Evolutionary conservation across 2,329 filamentous ascomycete species (phyloP).

Genomic region (Pseudogymnoascus destructans): DNA sequence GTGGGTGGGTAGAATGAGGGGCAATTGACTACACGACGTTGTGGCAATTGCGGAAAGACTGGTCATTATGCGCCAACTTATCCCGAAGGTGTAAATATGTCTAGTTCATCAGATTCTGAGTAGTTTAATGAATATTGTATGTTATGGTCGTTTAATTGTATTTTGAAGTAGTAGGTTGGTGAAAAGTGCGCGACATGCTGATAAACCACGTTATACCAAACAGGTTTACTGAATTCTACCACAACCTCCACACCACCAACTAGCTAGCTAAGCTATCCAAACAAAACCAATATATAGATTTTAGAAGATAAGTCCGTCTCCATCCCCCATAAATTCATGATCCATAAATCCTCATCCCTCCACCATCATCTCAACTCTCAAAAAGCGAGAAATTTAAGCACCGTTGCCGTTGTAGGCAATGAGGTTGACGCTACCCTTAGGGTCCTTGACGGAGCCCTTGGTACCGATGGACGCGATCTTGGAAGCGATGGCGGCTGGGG

Average conservation of each 20-base stretch:
- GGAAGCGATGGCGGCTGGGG: slow-evolving; percentile 37
- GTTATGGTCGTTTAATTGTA: too few relatives aligned
- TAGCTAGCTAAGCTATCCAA: neutral
- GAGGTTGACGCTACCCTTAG: slow-evolving; percentile 36
- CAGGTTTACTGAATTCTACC: neutral
- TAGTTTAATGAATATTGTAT: too few relatives aligned
- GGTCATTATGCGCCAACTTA: too few relatives aligned
- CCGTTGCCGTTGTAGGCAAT: slow-evolving; percentile 42
- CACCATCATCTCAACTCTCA: neutral
- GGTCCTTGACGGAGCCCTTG: slow-evolving; percentile 29
- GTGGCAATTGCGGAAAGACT: too few relatives aligned
- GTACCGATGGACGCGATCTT: too few relatives aligned
- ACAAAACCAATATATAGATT: neutral
- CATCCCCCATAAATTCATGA: neutral
- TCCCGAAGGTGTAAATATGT: too few relatives aligned
- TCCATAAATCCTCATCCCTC: neutral
- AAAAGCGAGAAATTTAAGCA: slow-evolving; percentile 17
- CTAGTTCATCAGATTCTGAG: too few relatives aligned
- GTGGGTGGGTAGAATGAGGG: too few relatives aligned
- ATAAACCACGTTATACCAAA: too few relatives aligned
- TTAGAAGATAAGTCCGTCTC: neutral
- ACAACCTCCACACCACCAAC: neutral
- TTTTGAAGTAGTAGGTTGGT: too few relatives aligned
- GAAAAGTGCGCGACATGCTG: too few relatives aligned
- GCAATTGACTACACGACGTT: too few relatives aligned